Conservation (phyloP, 2,329 filamentous ascomycete genomes). For the Cladosporium austrohemisphaericum region DNA sequence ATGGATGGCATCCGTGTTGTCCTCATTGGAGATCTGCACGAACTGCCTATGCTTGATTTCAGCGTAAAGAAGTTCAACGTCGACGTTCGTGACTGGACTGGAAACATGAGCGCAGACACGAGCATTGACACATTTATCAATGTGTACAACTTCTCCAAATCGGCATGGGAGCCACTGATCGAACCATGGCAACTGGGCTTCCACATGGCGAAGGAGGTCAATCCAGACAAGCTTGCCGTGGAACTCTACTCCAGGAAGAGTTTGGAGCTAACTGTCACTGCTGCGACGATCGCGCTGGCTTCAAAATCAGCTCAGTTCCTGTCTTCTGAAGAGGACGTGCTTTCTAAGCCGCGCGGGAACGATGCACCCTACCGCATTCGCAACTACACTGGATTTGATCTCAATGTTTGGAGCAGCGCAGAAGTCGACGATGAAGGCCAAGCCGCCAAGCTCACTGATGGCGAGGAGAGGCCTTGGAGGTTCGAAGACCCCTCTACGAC, state of each 20-base stretch:
- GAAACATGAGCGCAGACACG: constrained; percentile 78
- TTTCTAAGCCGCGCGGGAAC: constrained; percentile 85
- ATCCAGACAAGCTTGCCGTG: constrained; percentile 72
- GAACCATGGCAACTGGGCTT: constrained; percentile 97
- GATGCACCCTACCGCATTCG: constrained; percentile 91
- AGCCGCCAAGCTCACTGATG: constrained; percentile 75
- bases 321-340: constrained; percentile 79
- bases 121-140: constrained; percentile 93
- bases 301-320: constrained; percentile 93
- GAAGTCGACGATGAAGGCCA: constrained; percentile 67
- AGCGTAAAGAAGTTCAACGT: constrained; percentile 87
- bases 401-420: constrained; percentile 76
- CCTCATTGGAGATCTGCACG: constrained; percentile 91
- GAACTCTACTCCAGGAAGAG: constrained; percentile 85
- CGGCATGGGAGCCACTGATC: constrained; percentile 92
- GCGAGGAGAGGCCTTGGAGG: constrained; percentile 88
- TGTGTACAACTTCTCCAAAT: constrained; percentile 98
- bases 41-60: constrained; percentile 89
- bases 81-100: constrained; percentile 86
- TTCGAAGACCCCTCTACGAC: constrained; percentile 97
- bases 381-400: constrained; percentile 92
- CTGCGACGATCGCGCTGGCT: constrained; percentile 85
- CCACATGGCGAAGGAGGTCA: constrained; percentile 73
- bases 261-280: constrained; percentile 88
- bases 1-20: constrained; percentile 88